These are phyloP conservation scores for Pleurozium schreberi DNA, from an alignment of 225 moss, liverwort and hornwort genomes.

Conservation along the genomic window DNA sequence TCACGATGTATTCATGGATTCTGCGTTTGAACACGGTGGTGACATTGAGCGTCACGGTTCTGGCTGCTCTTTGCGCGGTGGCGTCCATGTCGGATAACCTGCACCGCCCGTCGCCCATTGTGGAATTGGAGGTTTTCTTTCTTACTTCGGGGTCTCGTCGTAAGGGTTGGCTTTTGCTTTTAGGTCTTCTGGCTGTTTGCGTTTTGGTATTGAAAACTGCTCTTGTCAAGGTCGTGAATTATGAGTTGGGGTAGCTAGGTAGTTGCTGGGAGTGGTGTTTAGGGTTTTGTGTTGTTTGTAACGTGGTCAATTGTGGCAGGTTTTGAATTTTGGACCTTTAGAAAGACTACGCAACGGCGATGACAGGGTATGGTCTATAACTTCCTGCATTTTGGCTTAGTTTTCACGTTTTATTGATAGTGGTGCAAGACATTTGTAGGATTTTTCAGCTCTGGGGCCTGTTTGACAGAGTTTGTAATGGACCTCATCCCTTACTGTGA, in stretches of 20 bases:
- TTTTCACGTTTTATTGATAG: background rate
- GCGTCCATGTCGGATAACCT: conserved; percentile 37
- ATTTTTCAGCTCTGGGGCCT: background rate
- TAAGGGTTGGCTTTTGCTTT: background rate
- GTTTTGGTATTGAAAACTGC: background rate
- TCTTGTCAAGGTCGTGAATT: background rate
- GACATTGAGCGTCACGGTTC: conserved; percentile 28
- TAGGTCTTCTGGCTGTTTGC: background rate
- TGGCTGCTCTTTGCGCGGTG: conserved; percentile 40
- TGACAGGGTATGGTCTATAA: conserved; percentile 15
- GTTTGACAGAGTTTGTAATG: background rate
- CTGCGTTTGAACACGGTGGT: conserved; percentile 39
- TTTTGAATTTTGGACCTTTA: conserved; percentile 24
- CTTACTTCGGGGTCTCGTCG: background rate
- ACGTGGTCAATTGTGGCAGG: conserved; percentile 15
- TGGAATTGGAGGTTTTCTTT: conserved; percentile 28
- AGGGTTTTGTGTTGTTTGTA: background rate
- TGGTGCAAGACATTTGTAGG: background rate
- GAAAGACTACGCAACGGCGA: conserved; percentile 43
- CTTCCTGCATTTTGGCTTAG: background rate
- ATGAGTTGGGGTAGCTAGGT: background rate
- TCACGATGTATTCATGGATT: conserved; percentile 40
- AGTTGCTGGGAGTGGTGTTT: background rate
- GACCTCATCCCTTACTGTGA: background rate
- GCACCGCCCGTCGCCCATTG: conserved; percentile 16